A percentile compares a stretch with the other conserved stretches of the same genome.
Evolutionary conservation across 257 asterid genomes (phyloP).

Genomic region (Nemophila menziesii): DNA sequence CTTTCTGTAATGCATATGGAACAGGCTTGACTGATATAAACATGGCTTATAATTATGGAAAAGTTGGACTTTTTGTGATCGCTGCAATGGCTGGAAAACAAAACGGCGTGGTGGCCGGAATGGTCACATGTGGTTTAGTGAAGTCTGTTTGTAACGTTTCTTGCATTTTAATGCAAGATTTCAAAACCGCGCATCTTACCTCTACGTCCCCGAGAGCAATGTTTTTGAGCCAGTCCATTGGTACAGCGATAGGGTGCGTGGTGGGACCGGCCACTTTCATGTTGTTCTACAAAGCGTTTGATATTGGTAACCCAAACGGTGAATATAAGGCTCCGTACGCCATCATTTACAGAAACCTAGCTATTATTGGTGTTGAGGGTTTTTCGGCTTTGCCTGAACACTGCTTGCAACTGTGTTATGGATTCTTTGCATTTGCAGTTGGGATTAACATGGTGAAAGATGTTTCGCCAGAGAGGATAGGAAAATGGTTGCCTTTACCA

Average conservation of each 20-base stretch:
- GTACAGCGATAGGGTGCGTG: constrained; percentile 57
- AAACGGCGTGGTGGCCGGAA: constrained; percentile 64
- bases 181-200: constrained; percentile 66
- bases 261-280: constrained; percentile 54
- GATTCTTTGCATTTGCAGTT: constrained; percentile 54
- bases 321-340: constrained; percentile 85
- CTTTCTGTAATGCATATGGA: constrained; percentile 80
- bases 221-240: constrained; percentile 59
- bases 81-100: constrained; percentile 67
- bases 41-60: constrained; percentile 70
- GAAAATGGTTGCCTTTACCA: constrained; percentile 76
- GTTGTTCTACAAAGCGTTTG: constrained; percentile 62
- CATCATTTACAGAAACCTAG: constrained; percentile 59
- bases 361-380: constrained; percentile 74
- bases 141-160: constrained; percentile 51
- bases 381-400: constrained; percentile 69
- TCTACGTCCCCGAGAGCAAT: constrained; percentile 52
- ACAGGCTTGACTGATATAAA: constrained; percentile 72
- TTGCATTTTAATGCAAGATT: constrained; percentile 56
- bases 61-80: constrained; percentile 56
- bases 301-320: constrained; percentile 69
- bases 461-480: constrained; percentile 32
- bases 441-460: constrained; percentile 45
- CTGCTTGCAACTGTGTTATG: constrained; percentile 67
- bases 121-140: constrained; percentile 61